Conservation (phyloP, 2,329 filamentous ascomycete genomes). For the Eurotiales sp. region DNA sequence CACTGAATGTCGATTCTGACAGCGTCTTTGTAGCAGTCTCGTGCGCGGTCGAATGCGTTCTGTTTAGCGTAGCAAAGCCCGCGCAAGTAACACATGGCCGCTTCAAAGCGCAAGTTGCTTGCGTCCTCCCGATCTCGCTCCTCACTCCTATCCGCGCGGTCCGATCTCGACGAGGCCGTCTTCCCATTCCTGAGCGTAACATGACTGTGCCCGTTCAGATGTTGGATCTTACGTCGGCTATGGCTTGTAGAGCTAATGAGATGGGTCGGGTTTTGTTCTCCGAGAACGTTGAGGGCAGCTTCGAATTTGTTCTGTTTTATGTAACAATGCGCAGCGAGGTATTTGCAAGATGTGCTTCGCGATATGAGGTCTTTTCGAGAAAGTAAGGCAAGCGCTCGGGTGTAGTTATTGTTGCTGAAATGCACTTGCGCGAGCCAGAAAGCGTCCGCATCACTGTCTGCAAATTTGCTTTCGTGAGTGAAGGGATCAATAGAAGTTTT, state of each 20-base stretch:
- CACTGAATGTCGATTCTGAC: constrained; percentile 96
- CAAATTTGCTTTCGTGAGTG: constrained; percentile 15
- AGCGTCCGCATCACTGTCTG: constrained; percentile 88
- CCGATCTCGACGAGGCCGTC: constrained; percentile 40
- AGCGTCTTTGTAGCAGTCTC: constrained; percentile 97
- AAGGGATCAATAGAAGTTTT: neutral
- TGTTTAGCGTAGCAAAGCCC: constrained; percentile 95
- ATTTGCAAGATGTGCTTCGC: constrained; percentile 81
- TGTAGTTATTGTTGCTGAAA: constrained; percentile 93
- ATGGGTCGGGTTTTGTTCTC: constrained; percentile 90
- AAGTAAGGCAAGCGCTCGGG: constrained; percentile 81
- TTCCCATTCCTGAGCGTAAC: constrained; percentile 48
- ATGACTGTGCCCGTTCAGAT: constrained; percentile 54
- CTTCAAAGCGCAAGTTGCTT: constrained; percentile 79
- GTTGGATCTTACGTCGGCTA: constrained; percentile 66
- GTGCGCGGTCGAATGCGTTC: constrained; percentile 93
- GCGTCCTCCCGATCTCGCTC: constrained; percentile 65
- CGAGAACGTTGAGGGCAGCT: constrained; percentile 79
- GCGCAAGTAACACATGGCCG: constrained; percentile 92
- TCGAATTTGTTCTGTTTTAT: constrained; percentile 90
- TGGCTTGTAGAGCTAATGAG: constrained; percentile 65
- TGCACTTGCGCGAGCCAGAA: constrained; percentile 99
- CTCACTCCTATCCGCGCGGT: constrained; percentile 56
- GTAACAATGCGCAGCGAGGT: constrained; percentile 88
- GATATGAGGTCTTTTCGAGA: constrained; percentile 76